Base-by-base conservation (phyloP, 2,329 filamentous ascomycete species). In the Fusarium incarnatum region DNA sequence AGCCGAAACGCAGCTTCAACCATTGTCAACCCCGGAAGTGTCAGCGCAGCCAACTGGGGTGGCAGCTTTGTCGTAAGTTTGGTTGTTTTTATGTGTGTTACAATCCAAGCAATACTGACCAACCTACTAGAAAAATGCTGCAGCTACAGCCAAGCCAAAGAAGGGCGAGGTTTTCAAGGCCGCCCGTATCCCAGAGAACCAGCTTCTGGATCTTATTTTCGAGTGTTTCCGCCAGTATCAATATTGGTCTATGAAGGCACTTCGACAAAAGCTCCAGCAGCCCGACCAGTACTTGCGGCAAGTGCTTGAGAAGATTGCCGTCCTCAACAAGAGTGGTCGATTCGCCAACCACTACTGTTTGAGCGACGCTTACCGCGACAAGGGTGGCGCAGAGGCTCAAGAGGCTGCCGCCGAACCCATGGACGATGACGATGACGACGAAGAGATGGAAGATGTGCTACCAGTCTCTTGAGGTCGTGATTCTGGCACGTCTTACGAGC, bases 221-320 rank as follows among this genome's bases (percentile, higher is more conserved):
- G 83, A 87, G 50, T 92, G 91, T 77, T 99, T 98, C 88, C 88
- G 91, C 60, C 85, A 92, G 75, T 97, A 92, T 85, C 90, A 91
- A 74, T 98, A 96, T 81, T 99, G 95, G 94, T 90, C 92, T n/a
- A 92, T 98, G 85, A 94, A 93, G 77, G 89, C 92, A 8, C 87
- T 99, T 73, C 93, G 94, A 69, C 86, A 89, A 53, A 84, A 87
- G 65, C 88, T 97, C 41, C 88, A 91, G 64, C 96, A 99, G 81
- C 96, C 96, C 3, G 96, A 98, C 78, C 90, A 92, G n/a, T 98
- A 94, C 79, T 88, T 99, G 67, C 94, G 95, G 57, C 89, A 96
- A 77, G 91, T 91, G 1, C 82, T 99, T 72, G 92, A 94, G 68
- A 90, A 94, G 76, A 88, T 98, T 64, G 95, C 94, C 0, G 88